Conservation (phyloP, 345 rosid genomes). For the Camelina laxa region DNA sequence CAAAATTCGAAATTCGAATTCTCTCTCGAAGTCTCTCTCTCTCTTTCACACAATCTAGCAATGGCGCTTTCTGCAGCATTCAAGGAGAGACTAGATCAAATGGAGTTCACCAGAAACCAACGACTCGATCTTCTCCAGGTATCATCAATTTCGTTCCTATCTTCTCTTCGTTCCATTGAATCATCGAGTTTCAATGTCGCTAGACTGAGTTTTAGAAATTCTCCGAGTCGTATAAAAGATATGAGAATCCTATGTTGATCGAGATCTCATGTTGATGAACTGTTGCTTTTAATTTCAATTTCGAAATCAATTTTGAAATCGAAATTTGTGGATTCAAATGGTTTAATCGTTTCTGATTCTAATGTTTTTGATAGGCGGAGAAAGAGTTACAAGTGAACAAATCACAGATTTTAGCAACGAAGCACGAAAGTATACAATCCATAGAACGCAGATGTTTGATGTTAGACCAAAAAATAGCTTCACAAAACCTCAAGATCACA, state of each 20-base stretch:
- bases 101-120: slow-evolving; percentile 69
- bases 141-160: slow-evolving; percentile 6
- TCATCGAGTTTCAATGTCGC: slow-evolving; percentile 9
- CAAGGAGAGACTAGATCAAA: slow-evolving; percentile 65
- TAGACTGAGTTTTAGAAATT: neutral
- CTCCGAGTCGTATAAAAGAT: neutral
- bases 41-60: neutral
- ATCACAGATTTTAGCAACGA: slow-evolving; percentile 53
- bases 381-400: slow-evolving; percentile 61
- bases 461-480: slow-evolving; percentile 59
- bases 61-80: slow-evolving; percentile 78
- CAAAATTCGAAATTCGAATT: slow-evolving; percentile 11
- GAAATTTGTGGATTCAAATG: neutral
- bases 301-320: neutral
- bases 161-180: slow-evolving; percentile 24
- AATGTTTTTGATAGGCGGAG: slow-evolving; percentile 57
- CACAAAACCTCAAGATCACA: slow-evolving; percentile 60
- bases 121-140: slow-evolving; percentile 75
- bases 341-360: neutral
- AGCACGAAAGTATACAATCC: slow-evolving; percentile 49
- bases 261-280: slow-evolving; percentile 2
- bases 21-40: too few species aligned
- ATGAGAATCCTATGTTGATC: slow-evolving; percentile 9
- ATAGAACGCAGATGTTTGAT: slow-evolving; percentile 62
- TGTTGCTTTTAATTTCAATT: neutral